These are phyloP conservation scores for Pyrus betulifolia DNA, from an alignment of 306 rosid genomes.

Conservation along the genomic window DNA sequence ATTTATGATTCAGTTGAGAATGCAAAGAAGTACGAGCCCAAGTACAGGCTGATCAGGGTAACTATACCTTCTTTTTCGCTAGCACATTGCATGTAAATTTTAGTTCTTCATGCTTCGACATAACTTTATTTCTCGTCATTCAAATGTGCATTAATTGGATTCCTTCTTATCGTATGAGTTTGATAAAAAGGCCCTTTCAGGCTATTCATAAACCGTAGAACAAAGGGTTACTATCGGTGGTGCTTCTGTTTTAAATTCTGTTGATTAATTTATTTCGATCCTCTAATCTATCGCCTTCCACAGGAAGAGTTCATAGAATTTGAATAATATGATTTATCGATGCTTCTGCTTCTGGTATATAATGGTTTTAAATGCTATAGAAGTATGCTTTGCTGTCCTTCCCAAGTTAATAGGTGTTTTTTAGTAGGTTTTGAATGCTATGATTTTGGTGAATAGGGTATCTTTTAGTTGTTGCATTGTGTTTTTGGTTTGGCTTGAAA, in stretches of 20 bases:
- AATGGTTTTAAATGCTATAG: not conserved
- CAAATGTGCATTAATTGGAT: not conserved
- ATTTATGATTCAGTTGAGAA: conserved; percentile 77
- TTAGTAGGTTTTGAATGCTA: not conserved
- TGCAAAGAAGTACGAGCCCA: conserved; percentile 80
- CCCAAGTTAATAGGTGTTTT: not conserved
- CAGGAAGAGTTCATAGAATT: not conserved
- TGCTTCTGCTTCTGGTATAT: not conserved
- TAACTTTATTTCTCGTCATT: not conserved
- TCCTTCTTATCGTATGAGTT: not conserved
- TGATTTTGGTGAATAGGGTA: not conserved
- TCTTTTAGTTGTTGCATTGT: not conserved
- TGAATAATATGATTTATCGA: not conserved
- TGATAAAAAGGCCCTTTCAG: not conserved
- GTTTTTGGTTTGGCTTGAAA: not conserved
- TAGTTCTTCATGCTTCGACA: not conserved
- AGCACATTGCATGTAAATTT: not conserved
- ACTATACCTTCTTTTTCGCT: not conserved
- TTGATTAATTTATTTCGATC: not conserved
- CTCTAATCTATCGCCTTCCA: not conserved
- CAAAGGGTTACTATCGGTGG: not conserved
- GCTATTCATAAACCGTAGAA: not conserved
- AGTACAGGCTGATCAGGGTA: conserved; percentile 86
- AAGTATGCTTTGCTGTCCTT: not conserved
- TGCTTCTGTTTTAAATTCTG: not conserved